Base-by-base conservation (phyloP, 169 alveolate species). In the Fabrea salina region DNA sequence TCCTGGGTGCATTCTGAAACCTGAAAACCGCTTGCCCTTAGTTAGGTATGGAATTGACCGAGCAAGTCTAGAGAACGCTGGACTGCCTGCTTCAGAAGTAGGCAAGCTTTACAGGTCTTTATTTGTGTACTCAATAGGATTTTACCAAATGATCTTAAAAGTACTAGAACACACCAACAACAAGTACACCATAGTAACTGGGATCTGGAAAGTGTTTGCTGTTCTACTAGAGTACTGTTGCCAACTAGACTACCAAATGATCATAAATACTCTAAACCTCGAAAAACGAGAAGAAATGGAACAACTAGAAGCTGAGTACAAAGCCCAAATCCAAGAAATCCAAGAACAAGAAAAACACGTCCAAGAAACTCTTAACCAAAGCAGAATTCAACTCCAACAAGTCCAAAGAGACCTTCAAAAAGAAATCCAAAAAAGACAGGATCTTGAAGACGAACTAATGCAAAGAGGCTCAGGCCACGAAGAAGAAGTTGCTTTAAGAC, bases 141-240 rank as follows among this genome's bases (percentile, higher is more conserved):
- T 89, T 49, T 89, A 82, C 50, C 87, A 89, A 35, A 53, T 89
- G 75, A 80, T 83, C 0, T 39, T 72, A 27, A 70, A 61, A 54
- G 43, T 64, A 1, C 68, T 88, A 13, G 76, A 75, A 35, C 88
- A 88, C 66, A 40, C 83, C 6, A 78, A 77, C 11, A 49, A 82
- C 22, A 88, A 79, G 39, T 35, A 77, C 43, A 53, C 71, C 13
- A 35, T 80, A 16, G 49, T 75, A 4, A 39, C 88, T 5, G 57
- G 85, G n/a, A 67, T 88, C 22, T 88, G 93, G 89, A 83, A 82
- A 49, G 93, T 88, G 3, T 88, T 66, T 64, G 86, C 89, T 13
- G 82, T 88, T 39, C 64, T 88, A 32, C 83, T 84, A 2, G 93
- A 88, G 56, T 88, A 79, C 58, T 88, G 93, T 75, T 85, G 91